Evolutionary conservation across 306 rosid species (phyloP), one percentile per base, ranked within the genome.

Genomic region (Begonia fuchsioides): DNA sequence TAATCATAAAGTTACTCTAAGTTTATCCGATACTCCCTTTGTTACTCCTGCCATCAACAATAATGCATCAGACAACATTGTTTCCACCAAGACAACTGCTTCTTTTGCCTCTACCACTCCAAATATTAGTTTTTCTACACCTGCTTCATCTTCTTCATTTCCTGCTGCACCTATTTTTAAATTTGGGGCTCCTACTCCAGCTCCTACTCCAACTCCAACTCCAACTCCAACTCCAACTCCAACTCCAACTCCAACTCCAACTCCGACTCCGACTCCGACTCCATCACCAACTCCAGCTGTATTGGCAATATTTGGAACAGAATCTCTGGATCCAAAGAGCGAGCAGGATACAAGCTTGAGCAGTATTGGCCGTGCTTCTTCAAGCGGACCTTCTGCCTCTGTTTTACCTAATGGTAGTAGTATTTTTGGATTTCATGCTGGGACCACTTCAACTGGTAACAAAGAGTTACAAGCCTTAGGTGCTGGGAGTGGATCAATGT

Each of bases 351-450:
- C 68, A 26, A 67, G 68, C 19, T 53, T 50, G 11, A 55, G 79
- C 65, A 72, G 40, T 54, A 38, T 56, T 60, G 67, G 76, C 51
- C 57, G 68, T 54, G 15, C 68, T 55, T 52, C 64, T 44, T 65
- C 67, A 41, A 50, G 68, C 41, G 73, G 61, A 65, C 15, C 75
- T 32, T 58, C 81, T 54, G 64, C 76, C 52, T 17, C 72, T 16
- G 54, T 19, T 43, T 66, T 76, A 45, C 68, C 70, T 46, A 12
- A 75, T 39, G 77, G 71, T 55, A 68, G 54, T 71, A 39, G 70
- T 38, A 47, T 57, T 54, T 77, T 69, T 62, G 83, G 84, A 51
- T 61, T 72, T 35, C 55, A 72, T 78, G 80, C 87, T 2, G 50
- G 81, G 38, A 43, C 72, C 52, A 14, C 60, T 12, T 60, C 85